These are phyloP conservation scores for Lotus japonicus DNA, from an alignment of 306 rosid species.

Conservation along the genomic window DNA sequence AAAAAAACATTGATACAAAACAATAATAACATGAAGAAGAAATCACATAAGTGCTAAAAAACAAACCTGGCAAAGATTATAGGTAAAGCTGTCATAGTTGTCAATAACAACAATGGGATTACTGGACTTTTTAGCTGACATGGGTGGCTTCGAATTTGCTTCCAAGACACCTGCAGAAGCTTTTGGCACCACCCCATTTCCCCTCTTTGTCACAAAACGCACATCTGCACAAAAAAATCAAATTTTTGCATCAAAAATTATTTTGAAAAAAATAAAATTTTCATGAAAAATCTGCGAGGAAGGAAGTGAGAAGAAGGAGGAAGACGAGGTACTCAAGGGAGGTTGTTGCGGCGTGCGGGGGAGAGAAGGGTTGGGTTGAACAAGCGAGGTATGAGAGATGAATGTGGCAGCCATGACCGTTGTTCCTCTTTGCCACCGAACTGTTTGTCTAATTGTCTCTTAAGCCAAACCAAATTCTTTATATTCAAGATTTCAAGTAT, in stretches of 20 bases:
- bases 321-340: not conserved
- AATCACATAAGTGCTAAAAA: not conserved
- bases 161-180: constrained; percentile 12
- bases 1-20: not conserved
- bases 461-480: no score
- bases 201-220: constrained; percentile 19
- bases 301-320: not conserved
- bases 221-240: constrained; percentile 20
- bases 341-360: constrained; percentile 1
- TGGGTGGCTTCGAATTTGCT: not conserved
- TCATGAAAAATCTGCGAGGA: not conserved
- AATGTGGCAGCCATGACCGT: constrained; percentile 28
- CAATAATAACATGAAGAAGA: not conserved
- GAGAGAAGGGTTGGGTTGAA: constrained; percentile 13
- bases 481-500: no score
- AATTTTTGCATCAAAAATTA: not conserved
- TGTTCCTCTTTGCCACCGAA: not conserved
- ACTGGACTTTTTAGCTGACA: constrained; percentile 4
- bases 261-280: no score
- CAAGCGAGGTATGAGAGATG: not conserved
- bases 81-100: constrained; percentile 73
- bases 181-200: constrained; percentile 38
- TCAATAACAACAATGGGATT: constrained; percentile 45
- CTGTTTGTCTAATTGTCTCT: not conserved
- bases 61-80: constrained; percentile 88